A percentile compares a stretch with the other conserved stretches of the same genome.
phyloP scores from a whole-genome alignment of 768 basidiomycete genomes.

The Gelatoporia subvermispora region DNA sequence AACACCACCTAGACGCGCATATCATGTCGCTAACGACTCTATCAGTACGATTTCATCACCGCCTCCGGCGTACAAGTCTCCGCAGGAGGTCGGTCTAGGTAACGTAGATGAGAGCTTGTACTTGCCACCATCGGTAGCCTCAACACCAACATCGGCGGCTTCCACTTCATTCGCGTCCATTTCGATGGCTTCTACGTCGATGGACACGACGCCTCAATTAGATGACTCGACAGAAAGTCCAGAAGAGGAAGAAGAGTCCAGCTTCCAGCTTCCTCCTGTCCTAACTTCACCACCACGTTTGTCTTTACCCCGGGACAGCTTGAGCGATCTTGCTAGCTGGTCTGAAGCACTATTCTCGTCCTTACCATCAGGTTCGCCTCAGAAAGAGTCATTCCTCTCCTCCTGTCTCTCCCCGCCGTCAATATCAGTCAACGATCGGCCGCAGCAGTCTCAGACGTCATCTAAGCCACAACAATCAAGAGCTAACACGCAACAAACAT shows the following conservation, averaged over 20 bases:
- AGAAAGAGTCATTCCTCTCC: background rate
- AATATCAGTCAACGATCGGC: no score
- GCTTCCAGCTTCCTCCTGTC: background rate
- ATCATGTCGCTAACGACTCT: constrained; percentile 38
- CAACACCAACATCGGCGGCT: background rate
- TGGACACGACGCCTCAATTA: no score
- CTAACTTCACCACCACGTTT: constrained; percentile 42
- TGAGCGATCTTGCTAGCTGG: constrained; percentile 47
- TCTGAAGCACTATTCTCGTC: constrained; percentile 50
- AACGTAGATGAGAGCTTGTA: constrained; percentile 14
- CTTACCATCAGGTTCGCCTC: constrained; percentile 38
- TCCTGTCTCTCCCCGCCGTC: background rate
- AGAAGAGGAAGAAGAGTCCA: no score
- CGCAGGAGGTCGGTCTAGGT: constrained; percentile 10
- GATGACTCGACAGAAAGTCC: no score
- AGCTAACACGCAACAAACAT: no score
- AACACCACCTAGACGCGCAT: constrained; percentile 35
- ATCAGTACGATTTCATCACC: constrained; percentile 30
- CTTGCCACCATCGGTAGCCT: constrained; percentile 10
- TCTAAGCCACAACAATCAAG: no score
- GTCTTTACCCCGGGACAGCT: constrained; percentile 43
- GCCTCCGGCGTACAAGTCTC: constrained; percentile 42
- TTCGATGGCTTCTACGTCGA: no score
- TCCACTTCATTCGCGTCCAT: background rate
- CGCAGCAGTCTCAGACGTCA: no score